Base-by-base conservation (phyloP, 2,329 filamentous ascomycete species). In the Aspergillus sp. region DNA sequence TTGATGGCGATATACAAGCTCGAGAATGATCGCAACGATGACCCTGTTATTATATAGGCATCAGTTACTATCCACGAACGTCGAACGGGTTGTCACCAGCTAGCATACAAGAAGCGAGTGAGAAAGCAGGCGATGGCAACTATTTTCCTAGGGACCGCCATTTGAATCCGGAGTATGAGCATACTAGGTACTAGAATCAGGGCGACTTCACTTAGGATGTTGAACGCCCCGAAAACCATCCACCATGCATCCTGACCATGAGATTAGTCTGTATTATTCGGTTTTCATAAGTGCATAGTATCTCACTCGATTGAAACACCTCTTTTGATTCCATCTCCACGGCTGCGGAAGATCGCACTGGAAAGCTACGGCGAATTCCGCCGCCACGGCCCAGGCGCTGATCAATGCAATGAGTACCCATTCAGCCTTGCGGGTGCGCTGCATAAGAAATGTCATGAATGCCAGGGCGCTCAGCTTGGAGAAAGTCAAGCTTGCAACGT, bases 401-500 rank as follows among this genome's bases (percentile, higher is more conserved):
- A 54, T 42, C 15, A 54, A 30, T 10, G 8, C 52, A 17, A 41
- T 44, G 3, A 54, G 36, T 5, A 23, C 23, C 52, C 38, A 54
- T 44, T 54, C 52, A 7, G 7, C 17, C 17, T 44, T 54, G 36
- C 52, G 52, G 11, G 52, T 54, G 19, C 52, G 52, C 21, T 54
- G 52, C 52, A 54, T 54, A 2, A 54, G 36, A 41, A 54, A 54
- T 5, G 21, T 54, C 23, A 54, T 54, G 38, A 54, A 54, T 11
- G 38, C 23, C 38, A 54, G 23, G 8, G 52, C n/a, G 23, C 52
- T 54, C 5, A 54, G n/a, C n/a, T 54, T 54, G 8, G 52, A 38
- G 36, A 54, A 54, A 2, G 38, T 42, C n/a, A 54, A n/a, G 21
- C 52, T 19, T 13, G 38, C 23, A 3, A 54, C 30, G 15, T 54